These are phyloP conservation scores for Coemansia sp. DNA, from an alignment of 192 early-diverging fungal species.

Conservation along the genomic window DNA sequence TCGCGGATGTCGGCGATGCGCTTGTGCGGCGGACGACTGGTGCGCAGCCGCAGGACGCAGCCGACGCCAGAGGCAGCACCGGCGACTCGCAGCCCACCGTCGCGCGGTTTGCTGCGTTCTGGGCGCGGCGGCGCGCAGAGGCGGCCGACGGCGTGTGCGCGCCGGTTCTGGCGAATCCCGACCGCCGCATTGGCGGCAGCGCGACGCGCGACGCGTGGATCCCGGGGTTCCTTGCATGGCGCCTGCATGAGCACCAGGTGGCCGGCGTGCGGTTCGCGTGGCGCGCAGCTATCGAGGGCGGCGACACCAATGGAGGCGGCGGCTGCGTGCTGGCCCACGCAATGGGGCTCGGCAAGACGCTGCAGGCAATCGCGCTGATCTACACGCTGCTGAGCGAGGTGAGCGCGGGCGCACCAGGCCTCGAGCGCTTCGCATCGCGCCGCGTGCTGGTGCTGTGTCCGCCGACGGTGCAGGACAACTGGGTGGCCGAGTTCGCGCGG, in stretches of 20 bases:
- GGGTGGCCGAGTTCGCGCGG: conserved; percentile 67
- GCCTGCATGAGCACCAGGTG: conserved; percentile 71
- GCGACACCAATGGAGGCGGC: not conserved
- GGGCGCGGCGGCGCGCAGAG: not conserved
- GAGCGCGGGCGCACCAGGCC: not conserved
- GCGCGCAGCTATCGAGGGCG: conserved; percentile 27
- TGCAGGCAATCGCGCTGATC: conserved; percentile 73
- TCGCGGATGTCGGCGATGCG: conserved; percentile 7
- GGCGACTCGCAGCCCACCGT: no score
- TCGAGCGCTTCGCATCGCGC: conserved; percentile 36
- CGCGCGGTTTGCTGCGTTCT: not conserved
- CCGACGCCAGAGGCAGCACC: no score
- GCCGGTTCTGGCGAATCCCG: conserved; percentile 62
- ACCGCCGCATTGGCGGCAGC: conserved; percentile 16
- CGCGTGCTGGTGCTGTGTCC: conserved; percentile 77
- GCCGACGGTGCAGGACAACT: conserved; percentile 69
- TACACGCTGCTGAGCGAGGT: conserved; percentile 69
- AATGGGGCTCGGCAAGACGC: conserved; percentile 87
- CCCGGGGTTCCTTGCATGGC: conserved; percentile 55
- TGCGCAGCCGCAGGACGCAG: not conserved
- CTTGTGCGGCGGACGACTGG: not conserved
- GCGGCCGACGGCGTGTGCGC: conserved; percentile 7
- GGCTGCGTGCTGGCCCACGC: conserved; percentile 83
- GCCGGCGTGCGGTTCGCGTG: conserved; percentile 82
- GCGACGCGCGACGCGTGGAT: conserved; percentile 39